Conservation (phyloP, 208 protist species). For the Leishmania tropica region DNA sequence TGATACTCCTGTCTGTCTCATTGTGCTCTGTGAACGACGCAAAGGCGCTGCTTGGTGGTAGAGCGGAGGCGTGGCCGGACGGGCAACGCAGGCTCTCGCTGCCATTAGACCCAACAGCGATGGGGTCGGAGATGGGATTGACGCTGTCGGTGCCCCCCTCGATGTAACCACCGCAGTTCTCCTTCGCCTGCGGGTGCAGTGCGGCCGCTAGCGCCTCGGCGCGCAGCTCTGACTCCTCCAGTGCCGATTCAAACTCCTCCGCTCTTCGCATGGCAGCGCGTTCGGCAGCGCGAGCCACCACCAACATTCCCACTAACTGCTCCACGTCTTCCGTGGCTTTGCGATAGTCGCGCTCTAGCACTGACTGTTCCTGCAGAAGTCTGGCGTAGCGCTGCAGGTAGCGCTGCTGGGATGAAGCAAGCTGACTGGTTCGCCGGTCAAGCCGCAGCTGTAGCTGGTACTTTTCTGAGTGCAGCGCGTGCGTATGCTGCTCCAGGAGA, state of each 20-base stretch:
- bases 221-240: constrained; percentile 13
- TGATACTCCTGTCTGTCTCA: background rate
- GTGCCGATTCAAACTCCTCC: constrained; percentile 16
- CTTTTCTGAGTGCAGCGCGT: constrained; percentile 16
- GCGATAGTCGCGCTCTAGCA: constrained; percentile 14
- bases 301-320: constrained; percentile 21
- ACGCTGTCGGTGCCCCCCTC: background rate
- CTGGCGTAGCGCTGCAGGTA: constrained; percentile 21
- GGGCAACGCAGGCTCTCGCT: background rate
- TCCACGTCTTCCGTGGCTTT: constrained; percentile 22
- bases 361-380: constrained; percentile 15
- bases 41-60: constrained; percentile 12
- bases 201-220: constrained; percentile 1
- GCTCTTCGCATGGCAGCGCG: constrained; percentile 26
- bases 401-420: constrained; percentile 14
- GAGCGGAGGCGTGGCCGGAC: background rate
- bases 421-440: constrained; percentile 14
- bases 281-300: constrained; percentile 24
- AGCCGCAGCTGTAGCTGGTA: constrained; percentile 28
- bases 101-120: background rate
- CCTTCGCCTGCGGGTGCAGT: background rate
- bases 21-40: constrained; percentile 4
- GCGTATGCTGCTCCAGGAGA: constrained; percentile 11
- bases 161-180: background rate
- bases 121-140: background rate